Evolutionary conservation across 805 yeast species (phyloP).

Genomic region (Metschnikowia peoriensis): DNA sequence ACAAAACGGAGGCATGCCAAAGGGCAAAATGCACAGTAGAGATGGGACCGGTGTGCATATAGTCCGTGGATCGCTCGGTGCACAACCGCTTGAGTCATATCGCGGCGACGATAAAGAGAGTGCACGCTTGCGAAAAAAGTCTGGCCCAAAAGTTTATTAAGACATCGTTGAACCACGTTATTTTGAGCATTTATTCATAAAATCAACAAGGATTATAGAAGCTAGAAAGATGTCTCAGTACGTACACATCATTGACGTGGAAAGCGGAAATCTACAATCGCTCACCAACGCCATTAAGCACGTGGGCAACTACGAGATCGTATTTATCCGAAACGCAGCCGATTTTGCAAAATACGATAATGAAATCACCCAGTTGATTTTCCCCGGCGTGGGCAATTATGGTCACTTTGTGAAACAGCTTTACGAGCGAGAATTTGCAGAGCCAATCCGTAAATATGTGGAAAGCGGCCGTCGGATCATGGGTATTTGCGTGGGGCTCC

Average conservation of each 20-base stretch:
- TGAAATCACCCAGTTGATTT: constrained; percentile 56
- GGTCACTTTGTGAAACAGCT: constrained; percentile 87
- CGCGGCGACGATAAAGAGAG: not conserved
- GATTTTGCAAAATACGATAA: constrained; percentile 47
- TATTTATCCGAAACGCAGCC: constrained; percentile 54
- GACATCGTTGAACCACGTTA: not conserved
- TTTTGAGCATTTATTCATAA: no score
- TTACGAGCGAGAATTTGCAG: constrained; percentile 56
- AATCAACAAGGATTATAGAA: no score
- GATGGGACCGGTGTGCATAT: not conserved
- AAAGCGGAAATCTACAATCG: constrained; percentile 91
- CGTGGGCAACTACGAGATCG: constrained; percentile 65
- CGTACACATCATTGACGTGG: constrained; percentile 80
- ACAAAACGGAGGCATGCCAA: no score
- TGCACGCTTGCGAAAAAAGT: not conserved
- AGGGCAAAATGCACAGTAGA: not conserved
- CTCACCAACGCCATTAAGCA: constrained; percentile 79
- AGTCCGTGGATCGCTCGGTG: not conserved
- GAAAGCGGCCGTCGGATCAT: constrained; percentile 78
- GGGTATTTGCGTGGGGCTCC: constrained; percentile 98
- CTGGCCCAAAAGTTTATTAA: not conserved
- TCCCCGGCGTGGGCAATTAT: constrained; percentile 97
- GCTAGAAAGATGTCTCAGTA: constrained; percentile 4
- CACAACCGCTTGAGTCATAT: not conserved
- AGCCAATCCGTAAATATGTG: constrained; percentile 66